Base-by-base conservation (phyloP, 805 yeast species). In the Starmera caribaea region DNA sequence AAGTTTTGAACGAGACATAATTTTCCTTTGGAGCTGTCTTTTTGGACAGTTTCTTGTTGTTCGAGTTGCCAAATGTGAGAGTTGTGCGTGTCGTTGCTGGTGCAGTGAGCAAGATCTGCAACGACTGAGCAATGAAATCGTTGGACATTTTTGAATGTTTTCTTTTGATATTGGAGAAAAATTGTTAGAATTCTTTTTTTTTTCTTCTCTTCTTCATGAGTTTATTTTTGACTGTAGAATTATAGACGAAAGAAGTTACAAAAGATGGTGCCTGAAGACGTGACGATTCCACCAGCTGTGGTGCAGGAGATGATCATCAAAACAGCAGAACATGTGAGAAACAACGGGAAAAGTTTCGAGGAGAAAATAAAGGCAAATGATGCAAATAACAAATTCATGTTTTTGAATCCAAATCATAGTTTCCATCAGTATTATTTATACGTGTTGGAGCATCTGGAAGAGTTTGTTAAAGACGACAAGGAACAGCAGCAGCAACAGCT, bases 301-400 rank as follows among this genome's bases (percentile, higher is more conserved):
- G 49, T 70, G 6, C 59, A 63, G 44, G 68, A 68, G 13, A 68
- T 74, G 15, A 79, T 89, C 15, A 78, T 74, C 38, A 83, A 81
- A 51, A 83, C 95, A 0, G 87, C 81, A 0, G 73, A 65, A 4
- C 85, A 81, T 50, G 86, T 88, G 6, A 48, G 61, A 26, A 66
- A 81, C 45, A 82, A 85, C 51, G 96, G 95, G 0, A 50, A 55
- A 1, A 62, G 71, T 2, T 84, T 86, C 58, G 92, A 80, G 49
- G 62, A 63, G 9, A 63, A 81, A 37, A 69, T 85, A 41, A 59
- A 61, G 14, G 59, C 59, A 30, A 63, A 61, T 30, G 77, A 78
- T 45, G 56, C 63, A 13, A 55, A 61, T 6, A 69, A 69, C 27
- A 75, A 77, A 52, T 84, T 87, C 56, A 62, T 71, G n/a, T 89